Conservation (phyloP, 2,329 filamentous ascomycete genomes). For the Colletotrichum cordylinicola region DNA sequence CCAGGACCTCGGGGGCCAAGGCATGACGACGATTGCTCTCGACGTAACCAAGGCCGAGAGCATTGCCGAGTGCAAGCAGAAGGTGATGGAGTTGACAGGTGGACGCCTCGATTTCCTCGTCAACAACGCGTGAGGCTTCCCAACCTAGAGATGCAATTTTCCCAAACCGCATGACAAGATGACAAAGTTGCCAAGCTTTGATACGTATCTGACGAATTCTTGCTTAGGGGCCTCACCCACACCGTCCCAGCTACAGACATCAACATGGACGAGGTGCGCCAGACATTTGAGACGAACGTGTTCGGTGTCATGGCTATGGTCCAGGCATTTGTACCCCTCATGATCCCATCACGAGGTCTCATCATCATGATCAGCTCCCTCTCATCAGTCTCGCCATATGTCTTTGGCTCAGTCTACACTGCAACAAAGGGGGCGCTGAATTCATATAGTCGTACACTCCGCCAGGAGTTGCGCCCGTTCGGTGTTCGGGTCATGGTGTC, state of each 20-base stretch:
- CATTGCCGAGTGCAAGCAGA: constrained; percentile 52
- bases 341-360: constrained; percentile 55
- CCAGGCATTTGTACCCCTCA: constrained; percentile 52
- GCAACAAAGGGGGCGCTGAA: constrained; percentile 62
- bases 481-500: constrained; percentile 63
- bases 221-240: constrained; percentile 53
- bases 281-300: constrained; percentile 62
- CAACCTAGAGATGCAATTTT: neutral
- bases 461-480: constrained; percentile 59
- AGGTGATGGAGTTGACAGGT: constrained; percentile 53
- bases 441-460: constrained; percentile 58
- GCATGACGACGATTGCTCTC: constrained; percentile 55
- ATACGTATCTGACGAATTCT: neutral
- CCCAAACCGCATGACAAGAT: neutral
- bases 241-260: constrained; percentile 58
- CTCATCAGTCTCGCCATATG: constrained; percentile 55
- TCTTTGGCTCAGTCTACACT: constrained; percentile 59
- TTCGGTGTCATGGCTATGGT: constrained; percentile 63
- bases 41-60: constrained; percentile 60
- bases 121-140: constrained; percentile 59
- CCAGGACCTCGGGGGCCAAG: constrained; percentile 46
- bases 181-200: neutral
- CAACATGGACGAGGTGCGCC: constrained; percentile 56
- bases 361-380: constrained; percentile 62
- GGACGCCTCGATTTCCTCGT: constrained; percentile 63